These are phyloP conservation scores for Oryza officinalis DNA, from an alignment of 176 grass and related monocot genomes.

Conservation along the genomic window DNA sequence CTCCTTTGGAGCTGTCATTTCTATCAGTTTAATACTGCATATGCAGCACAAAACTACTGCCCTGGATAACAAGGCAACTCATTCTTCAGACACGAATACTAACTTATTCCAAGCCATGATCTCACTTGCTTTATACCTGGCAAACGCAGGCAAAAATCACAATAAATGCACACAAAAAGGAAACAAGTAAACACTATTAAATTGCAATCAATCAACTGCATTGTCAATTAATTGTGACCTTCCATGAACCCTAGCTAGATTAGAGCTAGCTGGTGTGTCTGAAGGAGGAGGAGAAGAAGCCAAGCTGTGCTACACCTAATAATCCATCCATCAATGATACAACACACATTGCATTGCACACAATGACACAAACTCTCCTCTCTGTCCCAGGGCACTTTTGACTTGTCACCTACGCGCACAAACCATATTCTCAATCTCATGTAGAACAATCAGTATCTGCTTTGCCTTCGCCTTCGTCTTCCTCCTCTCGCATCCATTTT, in stretches of 20 bases:
- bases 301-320: conserved; percentile 40
- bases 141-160: background rate
- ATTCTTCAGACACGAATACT: background rate
- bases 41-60: background rate
- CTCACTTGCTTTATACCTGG: conserved; percentile 28
- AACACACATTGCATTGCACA: background rate
- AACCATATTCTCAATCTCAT: conserved; percentile 17
- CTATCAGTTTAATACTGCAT: background rate
- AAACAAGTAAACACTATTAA: background rate
- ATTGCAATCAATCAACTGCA: conserved; percentile 24
- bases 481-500: background rate
- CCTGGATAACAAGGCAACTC: background rate
- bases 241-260: conserved; percentile 23
- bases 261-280: conserved; percentile 32
- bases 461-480: background rate
- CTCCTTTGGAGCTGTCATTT: conserved; percentile 30
- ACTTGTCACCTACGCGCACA: conserved; percentile 54
- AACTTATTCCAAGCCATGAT: background rate
- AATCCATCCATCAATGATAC: conserved; percentile 29
- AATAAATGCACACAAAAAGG: background rate
- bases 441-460: background rate
- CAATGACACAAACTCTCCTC: conserved; percentile 22
- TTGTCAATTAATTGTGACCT: conserved; percentile 3
- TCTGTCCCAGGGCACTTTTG: conserved; percentile 46
- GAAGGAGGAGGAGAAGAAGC: conserved; percentile 44